Percentiles rank a stretch among this genome's conserved stretches.
phyloP scores from a whole-genome alignment of 73 alveolate species.

The Paramecium bursaria region DNA sequence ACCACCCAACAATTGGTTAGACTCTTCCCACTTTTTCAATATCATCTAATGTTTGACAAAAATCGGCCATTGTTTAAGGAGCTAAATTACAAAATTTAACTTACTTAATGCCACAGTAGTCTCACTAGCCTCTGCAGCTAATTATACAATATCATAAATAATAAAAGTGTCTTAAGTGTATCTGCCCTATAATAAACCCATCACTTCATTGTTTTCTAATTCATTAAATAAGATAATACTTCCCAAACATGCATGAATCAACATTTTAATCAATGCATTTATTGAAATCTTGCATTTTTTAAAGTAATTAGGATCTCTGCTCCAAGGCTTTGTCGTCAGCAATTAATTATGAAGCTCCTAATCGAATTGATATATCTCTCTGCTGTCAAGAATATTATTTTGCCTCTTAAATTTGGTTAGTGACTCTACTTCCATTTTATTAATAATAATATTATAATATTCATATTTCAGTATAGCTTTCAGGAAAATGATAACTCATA shows the following conservation, averaged over 20 bases:
- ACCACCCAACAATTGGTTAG: constrained; percentile 95
- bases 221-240: constrained; percentile 58
- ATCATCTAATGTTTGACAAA: not conserved
- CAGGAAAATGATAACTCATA: too few relatives aligned
- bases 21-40: constrained; percentile 27
- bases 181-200: constrained; percentile 98
- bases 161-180: constrained; percentile 86
- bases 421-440: too few relatives aligned
- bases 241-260: constrained; percentile 95
- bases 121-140: constrained; percentile 90
- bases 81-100: not conserved
- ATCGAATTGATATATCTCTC: constrained; percentile 58
- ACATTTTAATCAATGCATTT: constrained; percentile 93
- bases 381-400: constrained; percentile 31
- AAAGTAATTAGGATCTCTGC: constrained; percentile 77
- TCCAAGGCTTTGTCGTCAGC: constrained; percentile 71
- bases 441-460: too few relatives aligned
- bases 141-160: constrained; percentile 94
- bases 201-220: constrained; percentile 81
- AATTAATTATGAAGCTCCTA: constrained; percentile 69
- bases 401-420: constrained; percentile 23
- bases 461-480: too few relatives aligned
- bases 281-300: constrained; percentile 85
- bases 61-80: constrained; percentile 44
- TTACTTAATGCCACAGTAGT: constrained; percentile 58